These are phyloP conservation scores for Codiaeum variegatum DNA, from an alignment of 441 rosid genomes.

Conservation along the genomic window DNA sequence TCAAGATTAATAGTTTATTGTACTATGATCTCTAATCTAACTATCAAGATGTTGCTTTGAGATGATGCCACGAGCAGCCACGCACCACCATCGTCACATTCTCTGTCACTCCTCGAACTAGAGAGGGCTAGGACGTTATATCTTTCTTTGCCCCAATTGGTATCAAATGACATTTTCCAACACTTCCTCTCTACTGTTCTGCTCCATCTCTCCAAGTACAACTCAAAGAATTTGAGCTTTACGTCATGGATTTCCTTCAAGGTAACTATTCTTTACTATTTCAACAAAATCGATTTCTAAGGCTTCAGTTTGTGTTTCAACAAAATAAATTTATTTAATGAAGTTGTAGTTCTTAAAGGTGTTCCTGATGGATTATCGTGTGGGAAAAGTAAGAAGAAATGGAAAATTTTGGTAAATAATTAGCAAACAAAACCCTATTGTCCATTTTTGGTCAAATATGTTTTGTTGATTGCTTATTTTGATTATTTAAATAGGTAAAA, in stretches of 20 bases:
- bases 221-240: conserved; percentile 91
- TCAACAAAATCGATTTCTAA: not conserved
- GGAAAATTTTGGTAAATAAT: conserved; percentile 50
- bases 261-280: conserved; percentile 34
- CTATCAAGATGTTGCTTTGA: no score
- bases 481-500: conserved; percentile 32
- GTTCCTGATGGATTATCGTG: conserved; percentile 80
- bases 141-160: no score
- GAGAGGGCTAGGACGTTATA: no score
- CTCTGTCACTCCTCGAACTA: no score
- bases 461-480: not conserved
- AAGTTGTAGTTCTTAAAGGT: conserved; percentile 67
- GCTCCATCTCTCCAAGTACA: conserved; percentile 85
- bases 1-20: not conserved
- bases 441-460: no score
- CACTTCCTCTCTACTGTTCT: conserved; percentile 72
- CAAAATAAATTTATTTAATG: not conserved
- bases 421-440: not conserved
- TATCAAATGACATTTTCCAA: no score
- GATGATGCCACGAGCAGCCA: no score
- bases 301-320: not conserved
- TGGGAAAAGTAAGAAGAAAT: conserved; percentile 74
- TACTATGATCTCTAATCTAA: no score
- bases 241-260: conserved; percentile 86
- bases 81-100: no score